phyloP scores from a whole-genome alignment of 805 yeast species.

The Cyberlindnera lachancei region DNA sequence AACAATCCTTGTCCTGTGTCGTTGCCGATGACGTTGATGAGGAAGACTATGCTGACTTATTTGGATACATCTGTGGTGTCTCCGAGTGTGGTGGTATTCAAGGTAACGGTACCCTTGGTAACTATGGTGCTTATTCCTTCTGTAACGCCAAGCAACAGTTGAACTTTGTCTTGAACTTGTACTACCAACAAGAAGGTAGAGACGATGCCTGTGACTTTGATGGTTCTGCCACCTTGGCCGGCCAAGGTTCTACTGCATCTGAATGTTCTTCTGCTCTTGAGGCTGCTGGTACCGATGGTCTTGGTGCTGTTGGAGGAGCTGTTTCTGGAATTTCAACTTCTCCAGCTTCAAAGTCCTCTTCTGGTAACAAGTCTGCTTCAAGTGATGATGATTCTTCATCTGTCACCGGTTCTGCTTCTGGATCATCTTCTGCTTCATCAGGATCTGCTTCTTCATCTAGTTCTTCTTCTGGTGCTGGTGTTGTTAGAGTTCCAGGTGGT shows the following conservation, averaged over 20 bases:
- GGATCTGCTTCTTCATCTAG: conserved; percentile 19
- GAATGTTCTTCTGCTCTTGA: conserved; percentile 49
- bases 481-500: conserved; percentile 22
- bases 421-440: conserved; percentile 2
- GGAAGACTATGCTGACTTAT: conserved; percentile 55
- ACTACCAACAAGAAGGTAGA: conserved; percentile 43
- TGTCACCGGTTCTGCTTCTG: too few relatives aligned
- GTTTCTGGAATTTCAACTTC: conserved; percentile 10
- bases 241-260: conserved; percentile 40
- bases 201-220: conserved; percentile 55
- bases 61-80: conserved; percentile 47
- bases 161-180: conserved; percentile 56
- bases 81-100: conserved; percentile 54
- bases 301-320: conserved; percentile 44
- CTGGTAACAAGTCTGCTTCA: conserved; percentile 8
- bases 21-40: conserved; percentile 44
- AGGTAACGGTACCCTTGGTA: conserved; percentile 56
- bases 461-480: conserved; percentile 17
- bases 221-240: conserved; percentile 54
- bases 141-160: conserved; percentile 60
- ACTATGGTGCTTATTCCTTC: conserved; percentile 68
- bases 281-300: conserved; percentile 66
- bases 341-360: conserved; percentile 5
- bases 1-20: conserved; percentile 50
- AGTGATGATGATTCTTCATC: too few relatives aligned